Percentiles rank a stretch among this genome's conserved stretches.
Conservation (phyloP, 163 green algal genomes). For the Coccomyxa subellipsoidea region DNA sequence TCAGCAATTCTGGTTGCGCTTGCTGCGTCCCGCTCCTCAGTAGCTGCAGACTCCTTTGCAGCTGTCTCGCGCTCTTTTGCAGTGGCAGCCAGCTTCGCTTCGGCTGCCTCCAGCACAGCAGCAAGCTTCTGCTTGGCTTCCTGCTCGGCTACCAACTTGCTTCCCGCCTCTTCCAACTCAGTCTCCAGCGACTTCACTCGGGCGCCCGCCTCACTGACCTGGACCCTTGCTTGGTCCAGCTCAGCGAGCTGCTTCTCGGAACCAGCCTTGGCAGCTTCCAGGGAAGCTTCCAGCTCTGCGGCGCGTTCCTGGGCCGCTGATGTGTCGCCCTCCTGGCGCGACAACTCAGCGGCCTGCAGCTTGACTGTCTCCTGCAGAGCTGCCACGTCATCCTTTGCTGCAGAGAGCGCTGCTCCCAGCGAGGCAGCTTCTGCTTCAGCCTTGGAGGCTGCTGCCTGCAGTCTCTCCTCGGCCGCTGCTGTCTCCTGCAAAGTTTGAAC, state of each 20-base stretch:
- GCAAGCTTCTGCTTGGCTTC: not conserved
- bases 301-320: not conserved
- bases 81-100: not conserved
- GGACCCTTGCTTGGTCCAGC: not conserved
- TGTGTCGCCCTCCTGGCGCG: not conserved
- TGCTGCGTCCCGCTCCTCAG: not conserved
- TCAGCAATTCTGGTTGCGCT: not conserved
- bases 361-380: constrained; percentile 26
- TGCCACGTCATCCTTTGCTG: constrained; percentile 28
- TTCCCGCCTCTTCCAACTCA: not conserved
- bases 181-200: not conserved
- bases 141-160: not conserved
- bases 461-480: not conserved
- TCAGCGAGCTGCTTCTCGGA: not conserved
- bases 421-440: not conserved
- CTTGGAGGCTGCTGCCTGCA: not conserved
- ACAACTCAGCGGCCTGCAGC: constrained; percentile 23
- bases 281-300: not conserved
- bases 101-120: not conserved
- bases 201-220: not conserved
- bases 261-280: not conserved
- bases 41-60: not conserved
- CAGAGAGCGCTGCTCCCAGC: constrained; percentile 18
- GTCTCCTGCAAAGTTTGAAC: too few species aligned
- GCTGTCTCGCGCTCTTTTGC: not conserved